Evolutionary conservation across 2,329 filamentous ascomycete genomes (phyloP).

Genomic region (Penicillium occitanis): DNA sequence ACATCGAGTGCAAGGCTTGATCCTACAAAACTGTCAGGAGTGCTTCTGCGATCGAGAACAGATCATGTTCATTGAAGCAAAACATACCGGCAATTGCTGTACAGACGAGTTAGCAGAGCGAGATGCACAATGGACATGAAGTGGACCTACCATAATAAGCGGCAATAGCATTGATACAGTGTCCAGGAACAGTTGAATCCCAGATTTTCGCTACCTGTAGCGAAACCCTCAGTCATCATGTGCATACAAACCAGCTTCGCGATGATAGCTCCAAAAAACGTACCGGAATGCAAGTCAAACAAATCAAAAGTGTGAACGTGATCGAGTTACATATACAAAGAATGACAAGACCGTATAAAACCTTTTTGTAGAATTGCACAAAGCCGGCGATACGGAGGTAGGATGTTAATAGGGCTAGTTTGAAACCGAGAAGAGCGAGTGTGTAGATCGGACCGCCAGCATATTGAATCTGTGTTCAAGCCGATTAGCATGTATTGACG

Average conservation of each 20-base stretch:
- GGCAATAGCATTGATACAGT: slow-evolving; percentile 43
- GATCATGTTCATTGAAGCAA: not conserved
- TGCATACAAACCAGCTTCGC: slow-evolving; percentile 17
- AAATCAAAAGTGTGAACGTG: slow-evolving; percentile 30
- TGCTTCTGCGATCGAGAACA: not conserved
- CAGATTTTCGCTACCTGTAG: slow-evolving; percentile 43
- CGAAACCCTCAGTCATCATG: not conserved
- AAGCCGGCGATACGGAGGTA: slow-evolving; percentile 50
- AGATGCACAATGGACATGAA: not conserved
- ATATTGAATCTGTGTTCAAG: slow-evolving; percentile 29
- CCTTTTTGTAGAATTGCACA: slow-evolving; percentile 35
- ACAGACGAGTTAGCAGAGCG: not conserved
- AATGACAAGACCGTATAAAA: slow-evolving; percentile 38
- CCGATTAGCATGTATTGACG: not conserved
- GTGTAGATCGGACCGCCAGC: slow-evolving; percentile 31
- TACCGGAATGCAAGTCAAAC: slow-evolving; percentile 32
- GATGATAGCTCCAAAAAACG: not conserved
- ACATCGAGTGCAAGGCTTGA: slow-evolving; percentile 2
- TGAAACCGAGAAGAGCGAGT: slow-evolving; percentile 46
- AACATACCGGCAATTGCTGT: slow-evolving; percentile 6
- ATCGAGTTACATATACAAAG: slow-evolving; percentile 43
- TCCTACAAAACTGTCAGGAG: not conserved
- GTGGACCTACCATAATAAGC: slow-evolving; percentile 46
- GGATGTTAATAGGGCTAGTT: slow-evolving; percentile 48
- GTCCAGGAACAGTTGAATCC: slow-evolving; percentile 41